Evolutionary conservation across 23 red algal species (phyloP), one percentile per base, ranked within the genome.

Genomic region (Gracilaria gracilis): DNA sequence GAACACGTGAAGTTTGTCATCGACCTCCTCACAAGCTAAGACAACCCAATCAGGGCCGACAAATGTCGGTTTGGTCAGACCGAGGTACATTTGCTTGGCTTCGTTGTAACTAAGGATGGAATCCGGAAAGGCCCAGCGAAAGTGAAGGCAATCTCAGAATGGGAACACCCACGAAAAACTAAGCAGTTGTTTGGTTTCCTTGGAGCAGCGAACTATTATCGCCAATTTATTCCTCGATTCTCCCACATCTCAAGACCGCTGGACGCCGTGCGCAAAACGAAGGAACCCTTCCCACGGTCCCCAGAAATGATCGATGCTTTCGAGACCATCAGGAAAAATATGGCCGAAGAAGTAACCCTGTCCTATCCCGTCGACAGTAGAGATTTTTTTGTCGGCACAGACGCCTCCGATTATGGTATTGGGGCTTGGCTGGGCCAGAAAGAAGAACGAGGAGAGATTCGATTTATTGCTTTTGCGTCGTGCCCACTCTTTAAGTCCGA

Each of bases 141-240:
- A 53, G 76, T 81, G 25, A 57, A 55, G 42, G 37, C 13, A 12
- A 81, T 55, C 39, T 0, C 76, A 9, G 54, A 81, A 24, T 81
- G 0, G 0, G 76, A 50, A 57, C 13, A 0, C 25, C 76, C 13
- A 14, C 54, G 0, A 8, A 53, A 8, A 81, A 42, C 46, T 81
- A 46, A 0, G 21, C 1, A 12, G 76, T 34, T 0, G 76, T 42
- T 9, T 34, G 38, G n/a, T n/a, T n/a, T n/a, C n/a, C n/a, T n/a
- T n/a, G n/a, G n/a, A n/a, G n/a, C n/a, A n/a, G n/a, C n/a, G 38
- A 81, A 81, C 0, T 81, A 81, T 53, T 81, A 81, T 1, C 76
- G 13, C 25, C 76, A 81, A 42, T 55, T 81, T 28, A 81, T 81
- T 34, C 59, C 46, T 12, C n/a, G 1, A 6, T 47, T 81, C 46